Base-by-base conservation (phyloP, 2,329 filamentous ascomycete species). In the Shiraia bambusicola region DNA sequence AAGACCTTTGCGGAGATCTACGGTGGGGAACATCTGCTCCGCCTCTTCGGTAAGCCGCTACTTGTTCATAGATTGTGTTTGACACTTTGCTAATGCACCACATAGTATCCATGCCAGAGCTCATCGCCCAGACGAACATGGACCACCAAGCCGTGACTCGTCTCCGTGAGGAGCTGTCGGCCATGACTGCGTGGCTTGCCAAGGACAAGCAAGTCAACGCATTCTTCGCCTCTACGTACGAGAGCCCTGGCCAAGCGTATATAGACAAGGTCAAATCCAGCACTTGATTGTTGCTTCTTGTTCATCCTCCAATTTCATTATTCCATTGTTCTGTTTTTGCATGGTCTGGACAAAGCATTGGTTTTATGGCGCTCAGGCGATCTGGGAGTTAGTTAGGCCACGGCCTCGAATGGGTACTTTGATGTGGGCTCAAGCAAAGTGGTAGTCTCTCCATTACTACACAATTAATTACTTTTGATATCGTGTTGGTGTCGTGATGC, bases 61-160 rank as follows among this genome's bases (percentile, higher is more conserved):
- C 15, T 31, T 4, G 15, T n/a, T 14, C 7, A n/a, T 14, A 11
- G n/a, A n/a, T n/a, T 12, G 14, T n/a, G 22, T 12, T 39, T 11
- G 15, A 6, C 13, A 37, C 14, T 7, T 12, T 5, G n/a, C 32
- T 41, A 15, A 41, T 28, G 5, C 10, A 12, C 6, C 17, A 12
- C 9, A 10, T 56, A 95, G 92, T 94, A 3, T 86, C 87, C 1
- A 83, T 97, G 56, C 92, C 93, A 0, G 93, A 98, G 65, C 82
- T 97, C 28, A 84, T 97, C 49, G 91, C 91, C 3, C 93, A 98
- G 67, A 98, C 93, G 37, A 97, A 97, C 71, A 95, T 98, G 90
- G 93, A 97, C 62, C 78, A 86, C 38, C 90, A 95, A 66, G 91
- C 90, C 2, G 88, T 95, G 29, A 87, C 85, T 49, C 86, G 90